These are phyloP conservation scores for Mycena haematopus DNA, from an alignment of 768 basidiomycete genomes.

Conservation along the genomic window DNA sequence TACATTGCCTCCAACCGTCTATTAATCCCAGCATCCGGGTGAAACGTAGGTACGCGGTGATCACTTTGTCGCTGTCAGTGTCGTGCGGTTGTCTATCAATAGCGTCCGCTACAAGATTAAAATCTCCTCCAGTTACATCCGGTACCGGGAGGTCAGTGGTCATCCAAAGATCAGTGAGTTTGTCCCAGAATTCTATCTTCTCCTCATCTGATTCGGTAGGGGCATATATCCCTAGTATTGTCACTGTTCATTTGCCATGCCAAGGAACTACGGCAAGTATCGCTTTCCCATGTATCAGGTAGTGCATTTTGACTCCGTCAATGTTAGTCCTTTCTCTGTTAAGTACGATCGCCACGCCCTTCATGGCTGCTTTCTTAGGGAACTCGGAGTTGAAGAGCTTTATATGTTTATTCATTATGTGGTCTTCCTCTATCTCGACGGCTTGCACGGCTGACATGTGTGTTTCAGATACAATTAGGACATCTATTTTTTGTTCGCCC, in stretches of 20 bases:
- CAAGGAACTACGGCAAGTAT: not conserved
- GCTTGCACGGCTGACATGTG: constrained; percentile 5
- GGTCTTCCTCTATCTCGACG: constrained; percentile 3
- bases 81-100: constrained; percentile 13
- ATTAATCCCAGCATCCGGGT: not conserved
- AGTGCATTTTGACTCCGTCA: not conserved
- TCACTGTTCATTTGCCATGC: constrained; percentile 9
- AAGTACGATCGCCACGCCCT: constrained; percentile 21
- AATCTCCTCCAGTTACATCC: not conserved
- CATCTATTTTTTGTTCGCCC: constrained; percentile 9
- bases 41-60: not conserved
- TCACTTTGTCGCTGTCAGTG: not conserved
- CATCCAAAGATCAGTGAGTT: not conserved
- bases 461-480: constrained; percentile 2
- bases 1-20: constrained; percentile 16
- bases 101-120: not conserved
- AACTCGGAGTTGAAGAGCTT: not conserved
- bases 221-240: constrained; percentile 18
- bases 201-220: constrained; percentile 11
- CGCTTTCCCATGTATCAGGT: constrained; percentile 20
- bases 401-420: not conserved
- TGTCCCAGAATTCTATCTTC: constrained; percentile 7
- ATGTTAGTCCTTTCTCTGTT: constrained; percentile 22
- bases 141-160: constrained; percentile 3
- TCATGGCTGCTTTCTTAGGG: not conserved